These are phyloP conservation scores for Prunus fruticosa DNA, from an alignment of 306 rosid genomes.

Conservation along the genomic window DNA sequence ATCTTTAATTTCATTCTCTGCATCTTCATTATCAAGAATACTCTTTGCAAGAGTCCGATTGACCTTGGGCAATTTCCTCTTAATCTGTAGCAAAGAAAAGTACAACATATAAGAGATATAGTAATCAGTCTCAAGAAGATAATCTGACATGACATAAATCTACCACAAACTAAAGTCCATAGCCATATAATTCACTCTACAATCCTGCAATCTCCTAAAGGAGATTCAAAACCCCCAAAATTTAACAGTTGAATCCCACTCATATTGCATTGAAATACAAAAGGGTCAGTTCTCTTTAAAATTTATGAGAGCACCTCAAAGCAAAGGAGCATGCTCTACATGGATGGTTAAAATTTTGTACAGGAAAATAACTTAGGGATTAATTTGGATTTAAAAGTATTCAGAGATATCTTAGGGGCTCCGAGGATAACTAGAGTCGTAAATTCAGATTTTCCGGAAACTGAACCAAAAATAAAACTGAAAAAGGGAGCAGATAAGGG, in stretches of 20 bases:
- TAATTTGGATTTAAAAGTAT: not conserved
- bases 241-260: not conserved
- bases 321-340: not conserved
- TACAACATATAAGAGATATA: not conserved
- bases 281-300: not conserved
- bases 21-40: slow-evolving; percentile 59
- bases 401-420: not conserved
- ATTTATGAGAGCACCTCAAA: not conserved
- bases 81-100: slow-evolving; percentile 50
- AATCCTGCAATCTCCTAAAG: not conserved
- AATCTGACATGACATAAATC: not conserved
- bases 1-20: slow-evolving; percentile 49
- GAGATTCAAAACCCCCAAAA: not conserved
- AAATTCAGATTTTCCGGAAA: not conserved
- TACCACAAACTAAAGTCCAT: not conserved
- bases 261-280: not conserved
- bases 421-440: not conserved
- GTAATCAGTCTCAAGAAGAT: no score
- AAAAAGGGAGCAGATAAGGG: not conserved
- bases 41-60: slow-evolving; percentile 66
- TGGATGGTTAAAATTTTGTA: not conserved
- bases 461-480: not conserved
- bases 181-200: not conserved
- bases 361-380: not conserved
- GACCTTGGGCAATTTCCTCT: slow-evolving; percentile 75